A percentile compares a stretch with the other conserved stretches of the same genome.
Evolutionary conservation across 2,329 filamentous ascomycete genomes (phyloP).

Genomic region (Bimuria novae-zelandiae): DNA sequence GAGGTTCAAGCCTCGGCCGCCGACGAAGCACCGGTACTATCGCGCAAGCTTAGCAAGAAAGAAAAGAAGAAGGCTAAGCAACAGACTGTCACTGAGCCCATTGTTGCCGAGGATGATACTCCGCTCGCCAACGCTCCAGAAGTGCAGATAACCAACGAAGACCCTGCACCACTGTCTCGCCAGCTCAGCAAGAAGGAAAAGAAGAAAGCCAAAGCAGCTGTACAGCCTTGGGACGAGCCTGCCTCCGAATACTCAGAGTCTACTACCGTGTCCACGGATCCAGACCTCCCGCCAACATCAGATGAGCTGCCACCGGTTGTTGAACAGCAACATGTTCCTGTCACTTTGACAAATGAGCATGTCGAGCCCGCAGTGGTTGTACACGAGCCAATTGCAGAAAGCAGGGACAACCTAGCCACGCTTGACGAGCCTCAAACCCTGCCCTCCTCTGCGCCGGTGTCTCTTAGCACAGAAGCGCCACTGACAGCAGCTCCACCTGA

Average conservation of each 20-base stretch:
- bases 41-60: slow-evolving; percentile 45
- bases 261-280: not conserved
- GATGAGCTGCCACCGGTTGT: not conserved
- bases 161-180: slow-evolving; percentile 12
- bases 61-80: slow-evolving; percentile 49
- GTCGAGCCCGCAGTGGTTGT: not conserved
- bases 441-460: slow-evolving; percentile 11
- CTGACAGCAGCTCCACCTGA: not conserved
- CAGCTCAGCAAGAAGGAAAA: slow-evolving; percentile 51
- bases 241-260: not conserved
- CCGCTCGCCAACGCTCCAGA: not conserved
- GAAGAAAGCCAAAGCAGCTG: slow-evolving; percentile 40
- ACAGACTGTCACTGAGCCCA: slow-evolving; percentile 5
- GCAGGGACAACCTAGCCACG: not conserved
- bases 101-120: not conserved
- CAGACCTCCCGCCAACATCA: not conserved
- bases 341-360: not conserved
- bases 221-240: slow-evolving; percentile 7
- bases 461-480: slow-evolving; percentile 15
- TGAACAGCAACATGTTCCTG: not conserved
- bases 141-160: not conserved
- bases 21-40: slow-evolving; percentile 14
- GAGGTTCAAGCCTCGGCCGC: too few relatives aligned
- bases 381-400: not conserved
- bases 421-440: slow-evolving; percentile 5